Percentiles rank a stretch among this genome's conserved stretches.
These are phyloP conservation scores for Arabidopsis lyrata DNA, from an alignment of 441 rosid species.

Conservation along the genomic window DNA sequence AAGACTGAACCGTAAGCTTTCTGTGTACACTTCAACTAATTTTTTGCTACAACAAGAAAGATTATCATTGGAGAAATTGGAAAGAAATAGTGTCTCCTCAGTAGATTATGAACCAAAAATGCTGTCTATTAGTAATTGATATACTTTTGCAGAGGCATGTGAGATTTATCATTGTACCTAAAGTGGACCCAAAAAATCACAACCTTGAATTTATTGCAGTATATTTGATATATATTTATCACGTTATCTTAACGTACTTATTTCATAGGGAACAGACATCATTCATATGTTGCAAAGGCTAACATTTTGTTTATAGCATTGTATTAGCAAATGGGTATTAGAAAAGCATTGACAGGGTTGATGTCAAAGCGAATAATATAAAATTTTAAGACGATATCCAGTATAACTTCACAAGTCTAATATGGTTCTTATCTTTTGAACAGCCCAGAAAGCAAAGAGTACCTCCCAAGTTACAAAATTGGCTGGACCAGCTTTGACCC, in stretches of 20 bases:
- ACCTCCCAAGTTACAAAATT: constrained; percentile 43
- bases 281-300: constrained; percentile 3
- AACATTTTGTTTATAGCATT: constrained; percentile 2
- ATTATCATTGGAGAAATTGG: neutral
- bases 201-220: neutral
- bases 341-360: neutral
- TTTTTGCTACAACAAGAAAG: neutral
- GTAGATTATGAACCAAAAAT: neutral
- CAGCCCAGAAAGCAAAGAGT: constrained; percentile 39
- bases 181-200: too few relatives aligned
- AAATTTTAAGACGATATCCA: neutral
- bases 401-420: neutral
- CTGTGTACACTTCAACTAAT: neutral
- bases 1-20: constrained; percentile 66
- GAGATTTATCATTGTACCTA: neutral
- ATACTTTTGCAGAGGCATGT: neutral
- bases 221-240: too few relatives aligned
- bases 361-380: neutral
- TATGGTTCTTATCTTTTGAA: constrained; percentile 11
- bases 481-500: constrained; percentile 29
- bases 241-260: neutral
- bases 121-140: neutral
- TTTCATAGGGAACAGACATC: constrained; percentile 1
- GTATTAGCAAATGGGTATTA: constrained; percentile 6
- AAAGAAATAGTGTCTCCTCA: neutral